phyloP scores from a whole-genome alignment of 2,329 filamentous ascomycete species.

The Apiospora kogelbergensis region DNA sequence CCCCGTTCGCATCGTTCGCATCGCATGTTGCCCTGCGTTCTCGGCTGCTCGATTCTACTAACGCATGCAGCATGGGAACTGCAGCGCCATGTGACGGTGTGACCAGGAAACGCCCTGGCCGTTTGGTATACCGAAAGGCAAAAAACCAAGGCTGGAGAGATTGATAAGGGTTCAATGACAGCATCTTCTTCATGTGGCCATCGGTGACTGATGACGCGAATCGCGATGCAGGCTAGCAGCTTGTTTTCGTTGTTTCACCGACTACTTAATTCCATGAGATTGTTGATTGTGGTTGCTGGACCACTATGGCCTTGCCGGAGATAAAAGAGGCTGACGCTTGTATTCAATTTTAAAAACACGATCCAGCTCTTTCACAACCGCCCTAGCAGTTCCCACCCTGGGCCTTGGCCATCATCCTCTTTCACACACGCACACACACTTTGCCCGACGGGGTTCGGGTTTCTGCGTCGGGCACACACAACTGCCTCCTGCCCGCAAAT shows the following conservation, averaged over 20 bases:
- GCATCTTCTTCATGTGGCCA: not conserved
- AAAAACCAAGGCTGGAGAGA: not conserved
- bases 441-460: not conserved
- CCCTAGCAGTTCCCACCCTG: not conserved
- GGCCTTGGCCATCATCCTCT: not conserved
- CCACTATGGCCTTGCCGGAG: not conserved
- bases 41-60: not conserved
- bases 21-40: not conserved
- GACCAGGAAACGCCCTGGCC: not conserved
- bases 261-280: not conserved
- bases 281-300: not conserved
- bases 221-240: not conserved
- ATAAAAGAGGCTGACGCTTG: slow-evolving; percentile 2
- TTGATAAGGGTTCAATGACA: slow-evolving; percentile 5
- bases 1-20: not conserved
- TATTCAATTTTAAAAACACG: not conserved
- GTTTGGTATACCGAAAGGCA: not conserved
- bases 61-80: no score
- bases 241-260: not conserved
- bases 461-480: not conserved
- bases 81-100: not conserved
- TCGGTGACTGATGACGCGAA: not conserved
- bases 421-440: no score
- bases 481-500: not conserved
- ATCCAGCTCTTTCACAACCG: not conserved